Conservation (phyloP, 169 alveolate species). For the Plasmodium gonderi region DNA sequence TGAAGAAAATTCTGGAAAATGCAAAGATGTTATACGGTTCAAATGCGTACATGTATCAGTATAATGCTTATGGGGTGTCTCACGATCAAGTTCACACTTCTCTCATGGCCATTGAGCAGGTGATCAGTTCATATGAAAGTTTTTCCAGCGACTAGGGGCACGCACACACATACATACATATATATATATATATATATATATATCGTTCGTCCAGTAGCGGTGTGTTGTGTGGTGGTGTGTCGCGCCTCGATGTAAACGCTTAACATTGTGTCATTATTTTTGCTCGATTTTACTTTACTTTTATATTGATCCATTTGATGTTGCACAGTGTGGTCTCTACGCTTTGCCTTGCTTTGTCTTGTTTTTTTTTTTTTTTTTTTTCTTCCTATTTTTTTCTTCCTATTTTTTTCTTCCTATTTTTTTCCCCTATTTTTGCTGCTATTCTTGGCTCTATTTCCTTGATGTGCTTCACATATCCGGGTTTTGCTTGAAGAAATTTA, state of each 20-base stretch:
- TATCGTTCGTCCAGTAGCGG: no score
- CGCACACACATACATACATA: no score
- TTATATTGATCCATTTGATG: no score
- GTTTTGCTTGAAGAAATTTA: slow-evolving; percentile 52
- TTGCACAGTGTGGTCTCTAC: no score
- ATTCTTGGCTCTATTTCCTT: no score
- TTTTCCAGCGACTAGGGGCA: slow-evolving; percentile 21
- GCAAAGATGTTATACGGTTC: slow-evolving; percentile 78
- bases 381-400: background rate
- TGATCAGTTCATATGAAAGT: slow-evolving; percentile 31
- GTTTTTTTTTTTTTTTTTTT: background rate
- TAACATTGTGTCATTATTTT: no score
- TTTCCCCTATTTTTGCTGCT: background rate
- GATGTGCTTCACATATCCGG: no score
- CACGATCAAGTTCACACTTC: slow-evolving; percentile 56
- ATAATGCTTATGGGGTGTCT: slow-evolving; percentile 67
- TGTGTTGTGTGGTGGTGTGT: no score
- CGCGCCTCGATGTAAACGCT: no score
- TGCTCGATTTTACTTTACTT: no score
- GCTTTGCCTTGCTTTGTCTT: background rate
- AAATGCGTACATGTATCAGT: slow-evolving; percentile 78
- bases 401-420: background rate
- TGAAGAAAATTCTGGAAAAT: slow-evolving; percentile 38
- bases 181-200: no score
- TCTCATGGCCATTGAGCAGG: slow-evolving; percentile 30